phyloP scores from a whole-genome alignment of 495 filamentous ascomycete genomes.

The Daldinia concentrica region DNA sequence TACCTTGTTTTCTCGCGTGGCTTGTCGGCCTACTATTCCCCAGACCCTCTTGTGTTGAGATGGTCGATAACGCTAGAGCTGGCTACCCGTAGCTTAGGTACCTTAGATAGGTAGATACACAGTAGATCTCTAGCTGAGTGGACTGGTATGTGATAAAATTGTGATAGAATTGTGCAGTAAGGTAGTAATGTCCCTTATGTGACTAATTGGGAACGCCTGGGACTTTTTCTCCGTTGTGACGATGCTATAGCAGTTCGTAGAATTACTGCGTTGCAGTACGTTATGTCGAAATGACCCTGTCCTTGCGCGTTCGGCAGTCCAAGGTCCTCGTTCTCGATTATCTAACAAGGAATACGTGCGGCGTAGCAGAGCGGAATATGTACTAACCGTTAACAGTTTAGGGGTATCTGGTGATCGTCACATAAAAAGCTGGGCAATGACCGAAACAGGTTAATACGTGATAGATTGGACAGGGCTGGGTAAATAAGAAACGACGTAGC shows the following conservation, averaged over 20 bases:
- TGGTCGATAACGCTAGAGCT: conserved; percentile 8
- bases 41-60: conserved; percentile 11
- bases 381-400: conserved; percentile 18
- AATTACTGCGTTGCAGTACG: background rate
- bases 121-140: conserved; percentile 11
- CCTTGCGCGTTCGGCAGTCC: conserved; percentile 26
- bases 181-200: background rate
- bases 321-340: conserved; percentile 12
- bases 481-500: conserved; percentile 34
- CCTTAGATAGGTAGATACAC: too few relatives aligned
- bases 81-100: conserved; percentile 12
- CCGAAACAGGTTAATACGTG: conserved; percentile 30
- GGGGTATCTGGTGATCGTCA: conserved; percentile 28
- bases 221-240: conserved; percentile 22
- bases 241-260: background rate
- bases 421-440: conserved; percentile 25
- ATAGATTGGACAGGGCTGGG: conserved; percentile 40
- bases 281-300: background rate
- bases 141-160: too few relatives aligned
- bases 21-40: conserved; percentile 34
- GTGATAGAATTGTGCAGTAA: background rate
- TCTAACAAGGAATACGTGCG: conserved; percentile 16
- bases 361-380: conserved; percentile 16
- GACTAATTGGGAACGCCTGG: conserved; percentile 18
- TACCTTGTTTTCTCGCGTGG: conserved; percentile 33